Evolutionary conservation across 129 eudicot genomes (phyloP), one percentile per base, ranked within the genome.

Genomic region (Artemisia annua): DNA sequence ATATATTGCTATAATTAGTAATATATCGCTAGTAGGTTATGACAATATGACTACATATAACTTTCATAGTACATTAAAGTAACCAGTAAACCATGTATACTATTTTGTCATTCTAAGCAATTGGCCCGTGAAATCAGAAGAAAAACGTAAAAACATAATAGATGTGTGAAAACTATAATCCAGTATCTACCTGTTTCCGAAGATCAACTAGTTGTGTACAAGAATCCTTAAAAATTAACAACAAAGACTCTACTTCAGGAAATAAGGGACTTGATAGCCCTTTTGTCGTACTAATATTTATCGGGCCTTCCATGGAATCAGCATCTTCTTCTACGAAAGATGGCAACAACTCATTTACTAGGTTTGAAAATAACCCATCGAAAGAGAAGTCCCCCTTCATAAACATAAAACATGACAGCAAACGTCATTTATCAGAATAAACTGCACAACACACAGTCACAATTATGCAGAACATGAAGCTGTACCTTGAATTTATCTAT

Each of bases 301-400:
- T 72, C 74, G 78, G 61, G 7, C 96, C 94, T 2, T 89, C 98
- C 35, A 52, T 39, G 39, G 83, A 67, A 63, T 89, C 84, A 32
- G 74, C 60, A 26, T 89, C 95, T 26, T 92, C 96, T 50, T 87
- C 96, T 56, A 75, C 76, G 64, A 77, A 89, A 69, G 95, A 84
- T 6, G 98, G 96, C 63, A 92, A 84, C 75, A 89, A 30, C 85
- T 83, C 90, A 62, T 87, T 89, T 26, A 92, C 96, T 69, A 84
- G 71, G 53, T 82, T 87, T 15, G 91, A 95, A 67, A 82, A 92
- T 61, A 92, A 71, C 5, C 87, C 92, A 79, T 92, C 95, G 63
- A 83, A 92, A 26, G 96, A 92, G 65, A 92, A 92, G 65, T 89
- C 91, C 75, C 98, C 98, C 98, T 92, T 50, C 71, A 79, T 17